A percentile compares a stretch with the other conserved stretches of the same genome.
Conservation (phyloP, 805 yeast species). For the Candida fluviatilis region DNA sequence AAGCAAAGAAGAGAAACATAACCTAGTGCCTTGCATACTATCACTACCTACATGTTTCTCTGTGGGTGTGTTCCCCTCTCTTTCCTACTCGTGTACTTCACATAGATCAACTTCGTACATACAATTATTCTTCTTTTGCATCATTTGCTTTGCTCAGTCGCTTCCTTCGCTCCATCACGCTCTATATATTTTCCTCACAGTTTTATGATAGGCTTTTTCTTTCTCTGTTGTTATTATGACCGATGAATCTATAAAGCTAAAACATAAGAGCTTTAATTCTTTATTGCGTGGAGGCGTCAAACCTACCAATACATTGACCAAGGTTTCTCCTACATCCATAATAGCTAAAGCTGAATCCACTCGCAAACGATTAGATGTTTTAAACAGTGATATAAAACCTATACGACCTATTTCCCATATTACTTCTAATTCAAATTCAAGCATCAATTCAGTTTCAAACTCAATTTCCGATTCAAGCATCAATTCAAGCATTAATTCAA, state of each 20-base stretch:
- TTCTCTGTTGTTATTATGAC: background rate
- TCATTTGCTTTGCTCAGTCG: too few species aligned
- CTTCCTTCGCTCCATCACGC: too few species aligned
- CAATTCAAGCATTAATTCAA: too few species aligned
- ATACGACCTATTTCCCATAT: background rate
- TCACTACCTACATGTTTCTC: too few species aligned
- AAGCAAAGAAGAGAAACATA: too few species aligned
- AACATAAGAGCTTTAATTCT: background rate
- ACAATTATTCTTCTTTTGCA: too few species aligned
- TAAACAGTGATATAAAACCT: conserved; percentile 3
- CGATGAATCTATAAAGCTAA: background rate
- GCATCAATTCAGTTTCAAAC: background rate
- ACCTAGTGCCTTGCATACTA: too few species aligned
- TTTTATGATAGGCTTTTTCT: too few species aligned
- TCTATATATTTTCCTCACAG: too few species aligned
- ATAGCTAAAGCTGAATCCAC: conserved; percentile 3
- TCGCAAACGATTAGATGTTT: conserved; percentile 3
- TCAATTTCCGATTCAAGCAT: background rate
- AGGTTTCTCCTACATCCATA: conserved; percentile 1
- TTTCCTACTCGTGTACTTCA: too few species aligned
- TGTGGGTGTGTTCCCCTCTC: too few species aligned
- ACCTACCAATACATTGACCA: conserved; percentile 6
- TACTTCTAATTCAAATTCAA: background rate
- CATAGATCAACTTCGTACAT: too few species aligned
- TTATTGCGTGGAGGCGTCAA: conserved; percentile 3